Base-by-base conservation (phyloP, 2,329 filamentous ascomycete genomes). In the Cytospora piceicola region DNA sequence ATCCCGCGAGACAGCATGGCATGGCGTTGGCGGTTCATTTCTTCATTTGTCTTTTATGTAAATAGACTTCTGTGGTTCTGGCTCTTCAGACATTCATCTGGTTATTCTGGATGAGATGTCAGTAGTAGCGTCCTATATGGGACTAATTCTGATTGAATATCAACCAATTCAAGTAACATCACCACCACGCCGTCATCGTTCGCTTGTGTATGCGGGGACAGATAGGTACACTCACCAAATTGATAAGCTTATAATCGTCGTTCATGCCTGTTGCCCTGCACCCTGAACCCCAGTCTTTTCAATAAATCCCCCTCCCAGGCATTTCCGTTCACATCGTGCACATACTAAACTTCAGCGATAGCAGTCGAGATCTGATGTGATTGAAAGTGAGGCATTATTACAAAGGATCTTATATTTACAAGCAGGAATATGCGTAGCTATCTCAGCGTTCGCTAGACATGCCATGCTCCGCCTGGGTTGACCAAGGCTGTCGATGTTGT, bases 11-110 rank as follows among this genome's bases (percentile, higher is more conserved):
- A 22, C 30, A 52, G 54, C 55, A 60, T 63, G 27, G 56, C 66
- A 42, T 39, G 66, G 66, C 66, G 66, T 68, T 51, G 46, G 32
- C 58, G 56, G 39, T 54, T 60, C 46, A 22, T 7, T 58, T 55
- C 64, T 11, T 55, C 24, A 6, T 24, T 46, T n/a, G 12, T 56
- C 58, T 54, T 34, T 11, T 58, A 63, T 67, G 20, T n/a, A 46
- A 34, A n/a, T 36, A 39, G 22, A 60, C 39, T 30, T 9, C 17
- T 36, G 14, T 53, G 39, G 52, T 46, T 34, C 53, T 39, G 53
- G 30, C 9, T 49, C 9, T 11, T 24, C 8, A 24, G 11, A 14
- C 24, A 14, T 49, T 2, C 24, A 24, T 42, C 17, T 42, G 46
- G 9, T 1, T 24, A 20, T 49, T 49, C n/a, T 49, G n/a, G 46